Percentiles rank a stretch among this genome's conserved stretches.
Evolutionary conservation across 2,329 filamentous ascomycete genomes (phyloP).

Genomic region (Clarireedia homoeocarpa): DNA sequence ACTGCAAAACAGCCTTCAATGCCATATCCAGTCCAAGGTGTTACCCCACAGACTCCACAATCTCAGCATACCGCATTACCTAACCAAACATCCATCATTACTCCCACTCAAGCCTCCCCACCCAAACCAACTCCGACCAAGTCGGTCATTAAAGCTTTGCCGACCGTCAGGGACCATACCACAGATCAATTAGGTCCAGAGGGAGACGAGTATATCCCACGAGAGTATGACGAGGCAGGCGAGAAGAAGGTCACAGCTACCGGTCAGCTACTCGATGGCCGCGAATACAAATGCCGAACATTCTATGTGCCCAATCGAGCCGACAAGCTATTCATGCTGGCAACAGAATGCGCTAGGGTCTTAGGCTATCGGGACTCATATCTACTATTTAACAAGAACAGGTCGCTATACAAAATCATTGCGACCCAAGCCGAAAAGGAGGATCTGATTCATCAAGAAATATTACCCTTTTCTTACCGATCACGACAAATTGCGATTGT

Average conservation of each 20-base stretch:
- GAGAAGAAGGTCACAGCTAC: constrained; percentile 88
- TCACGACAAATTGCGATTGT: constrained; percentile 99
- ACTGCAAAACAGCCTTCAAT: constrained; percentile 41
- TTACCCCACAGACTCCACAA: constrained; percentile 49
- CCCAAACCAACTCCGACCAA: constrained; percentile 77
- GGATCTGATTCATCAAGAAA: constrained; percentile 88
- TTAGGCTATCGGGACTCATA: constrained; percentile 97
- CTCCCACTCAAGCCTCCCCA: constrained; percentile 49
- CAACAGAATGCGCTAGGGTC: constrained; percentile 91
- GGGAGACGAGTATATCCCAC: constrained; percentile 89
- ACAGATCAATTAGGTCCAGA: constrained; percentile 87
- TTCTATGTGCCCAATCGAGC: constrained; percentile 88
- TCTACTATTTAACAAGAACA: constrained; percentile 95
- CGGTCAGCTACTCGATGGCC: constrained; percentile 71
- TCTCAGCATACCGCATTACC: constrained; percentile 30
- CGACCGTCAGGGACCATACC: constrained; percentile 93
- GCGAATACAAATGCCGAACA: constrained; percentile 87
- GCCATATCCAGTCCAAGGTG: constrained; percentile 34
- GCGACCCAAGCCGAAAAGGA: constrained; percentile 94
- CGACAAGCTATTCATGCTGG: constrained; percentile 96
- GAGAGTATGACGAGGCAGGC: constrained; percentile 85
- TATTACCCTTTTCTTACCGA: constrained; percentile 92
- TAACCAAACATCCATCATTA: constrained; percentile 24
- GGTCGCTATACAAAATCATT: constrained; percentile 95
- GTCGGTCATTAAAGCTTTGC: constrained; percentile 82